Evolutionary conservation across 2,329 filamentous ascomycete species (phyloP).

Genomic region (Botrytis aclada): DNA sequence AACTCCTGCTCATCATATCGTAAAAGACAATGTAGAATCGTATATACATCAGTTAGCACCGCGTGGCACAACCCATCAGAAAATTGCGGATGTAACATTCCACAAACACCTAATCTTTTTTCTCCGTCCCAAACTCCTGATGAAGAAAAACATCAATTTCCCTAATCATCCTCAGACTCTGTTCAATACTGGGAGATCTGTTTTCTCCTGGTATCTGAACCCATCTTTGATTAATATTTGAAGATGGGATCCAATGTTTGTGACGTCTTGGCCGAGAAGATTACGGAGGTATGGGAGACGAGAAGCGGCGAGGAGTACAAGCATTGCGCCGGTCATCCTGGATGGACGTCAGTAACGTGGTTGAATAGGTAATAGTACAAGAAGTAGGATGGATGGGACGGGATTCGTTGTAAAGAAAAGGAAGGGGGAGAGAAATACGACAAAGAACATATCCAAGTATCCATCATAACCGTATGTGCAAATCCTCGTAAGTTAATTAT

Average conservation of each 20-base stretch:
- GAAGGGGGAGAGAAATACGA: slow-evolving; percentile 40
- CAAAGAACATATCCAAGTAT: slow-evolving; percentile 54
- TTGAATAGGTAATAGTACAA: not conserved
- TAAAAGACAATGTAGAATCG: not conserved
- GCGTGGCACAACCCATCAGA: not conserved
- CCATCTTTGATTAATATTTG: slow-evolving; percentile 44
- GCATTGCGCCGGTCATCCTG: slow-evolving; percentile 50
- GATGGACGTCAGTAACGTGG: not conserved
- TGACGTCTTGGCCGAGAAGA: slow-evolving; percentile 42
- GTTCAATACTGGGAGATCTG: slow-evolving; percentile 46
- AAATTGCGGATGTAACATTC: not conserved
- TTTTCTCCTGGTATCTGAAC: slow-evolving; percentile 40
- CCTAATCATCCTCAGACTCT: slow-evolving; percentile 47
- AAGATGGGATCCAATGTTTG: slow-evolving; percentile 44
- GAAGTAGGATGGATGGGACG: not conserved
- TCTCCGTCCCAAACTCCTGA: slow-evolving; percentile 33
- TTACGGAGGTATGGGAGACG: slow-evolving; percentile 41
- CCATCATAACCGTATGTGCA: slow-evolving; percentile 50
- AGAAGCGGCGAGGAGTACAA: slow-evolving; percentile 47
- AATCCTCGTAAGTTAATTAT: slow-evolving; percentile 48
- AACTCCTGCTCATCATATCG: not conserved
- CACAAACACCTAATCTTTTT: not conserved
- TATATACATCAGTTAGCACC: not conserved
- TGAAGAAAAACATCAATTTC: slow-evolving; percentile 45
- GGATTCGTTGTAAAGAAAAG: not conserved